Conservation (phyloP, 2,329 filamentous ascomycete species). For the Madurella mycetomatis region DNA sequence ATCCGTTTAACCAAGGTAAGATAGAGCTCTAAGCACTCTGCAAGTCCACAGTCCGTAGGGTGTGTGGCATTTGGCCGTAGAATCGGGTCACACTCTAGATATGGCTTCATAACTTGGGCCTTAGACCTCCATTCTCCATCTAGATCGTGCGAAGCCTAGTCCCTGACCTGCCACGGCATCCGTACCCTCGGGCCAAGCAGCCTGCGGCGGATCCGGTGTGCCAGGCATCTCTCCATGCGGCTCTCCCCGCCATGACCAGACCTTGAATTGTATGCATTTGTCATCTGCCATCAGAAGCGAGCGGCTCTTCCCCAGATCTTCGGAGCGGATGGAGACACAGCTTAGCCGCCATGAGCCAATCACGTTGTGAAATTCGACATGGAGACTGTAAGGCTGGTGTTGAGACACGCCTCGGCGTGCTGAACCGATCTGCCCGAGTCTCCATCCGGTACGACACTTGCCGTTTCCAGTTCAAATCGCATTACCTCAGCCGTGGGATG, state of each 20-base stretch:
- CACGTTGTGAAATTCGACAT: conserved; percentile 2
- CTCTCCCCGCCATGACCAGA: conserved; percentile 20
- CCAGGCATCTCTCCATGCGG: conserved; percentile 17
- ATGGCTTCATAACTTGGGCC: conserved; percentile 10
- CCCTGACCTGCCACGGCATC: conserved; percentile 7
- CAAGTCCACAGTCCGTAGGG: background rate
- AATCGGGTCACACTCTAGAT: background rate
- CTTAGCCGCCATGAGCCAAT: conserved; percentile 16
- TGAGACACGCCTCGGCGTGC: conserved; percentile 10
- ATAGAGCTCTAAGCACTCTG: background rate
- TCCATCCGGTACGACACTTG: conserved; percentile 1
- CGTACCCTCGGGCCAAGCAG: conserved; percentile 3
- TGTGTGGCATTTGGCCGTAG: background rate
- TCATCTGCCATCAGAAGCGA: conserved; percentile 15
- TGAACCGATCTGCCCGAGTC: background rate
- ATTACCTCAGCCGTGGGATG: too few species aligned
- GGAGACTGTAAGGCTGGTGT: conserved; percentile 18
- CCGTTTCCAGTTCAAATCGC: background rate
- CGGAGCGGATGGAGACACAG: conserved; percentile 13
- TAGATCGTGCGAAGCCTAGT: conserved; percentile 9
- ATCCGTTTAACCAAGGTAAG: background rate
- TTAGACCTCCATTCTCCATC: conserved; percentile 5
- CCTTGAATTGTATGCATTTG: conserved; percentile 9
- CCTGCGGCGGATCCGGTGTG: conserved; percentile 9
- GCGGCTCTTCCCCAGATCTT: conserved; percentile 21